Conservation (phyloP, 2,329 filamentous ascomycete genomes). For the Trichoderma lentiforme region DNA sequence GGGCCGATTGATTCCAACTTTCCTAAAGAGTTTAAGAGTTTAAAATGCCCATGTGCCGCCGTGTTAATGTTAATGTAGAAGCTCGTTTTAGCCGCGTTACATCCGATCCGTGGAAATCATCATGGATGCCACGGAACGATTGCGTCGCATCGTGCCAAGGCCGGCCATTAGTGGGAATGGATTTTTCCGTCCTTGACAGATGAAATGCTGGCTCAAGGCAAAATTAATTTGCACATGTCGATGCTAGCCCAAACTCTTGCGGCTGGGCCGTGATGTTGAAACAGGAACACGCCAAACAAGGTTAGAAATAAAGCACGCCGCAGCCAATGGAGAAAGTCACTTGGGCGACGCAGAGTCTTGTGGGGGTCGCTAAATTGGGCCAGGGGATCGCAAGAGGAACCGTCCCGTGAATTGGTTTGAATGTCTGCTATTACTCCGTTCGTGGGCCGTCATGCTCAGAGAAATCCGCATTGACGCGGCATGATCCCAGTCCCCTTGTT, state of each 20-base stretch:
- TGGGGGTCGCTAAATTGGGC: background rate
- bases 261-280: background rate
- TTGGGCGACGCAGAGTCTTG: background rate
- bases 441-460: background rate
- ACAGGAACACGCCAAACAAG: background rate
- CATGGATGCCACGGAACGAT: background rate
- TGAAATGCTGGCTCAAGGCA: background rate
- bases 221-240: background rate
- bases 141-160: background rate
- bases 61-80: background rate
- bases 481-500: background rate
- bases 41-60: background rate
- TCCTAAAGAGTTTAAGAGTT: background rate
- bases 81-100: constrained; percentile 5
- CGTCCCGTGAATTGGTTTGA: background rate
- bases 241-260: background rate
- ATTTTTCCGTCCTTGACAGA: constrained; percentile 15
- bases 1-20: background rate
- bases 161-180: constrained; percentile 16
- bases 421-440: background rate
- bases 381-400: background rate
- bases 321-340: constrained; percentile 1
- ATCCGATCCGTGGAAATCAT: background rate
- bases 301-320: background rate
- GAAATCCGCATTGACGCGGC: background rate